These are phyloP conservation scores for Saturnispora zaruensis DNA, from an alignment of 805 yeast species.

Conservation along the genomic window DNA sequence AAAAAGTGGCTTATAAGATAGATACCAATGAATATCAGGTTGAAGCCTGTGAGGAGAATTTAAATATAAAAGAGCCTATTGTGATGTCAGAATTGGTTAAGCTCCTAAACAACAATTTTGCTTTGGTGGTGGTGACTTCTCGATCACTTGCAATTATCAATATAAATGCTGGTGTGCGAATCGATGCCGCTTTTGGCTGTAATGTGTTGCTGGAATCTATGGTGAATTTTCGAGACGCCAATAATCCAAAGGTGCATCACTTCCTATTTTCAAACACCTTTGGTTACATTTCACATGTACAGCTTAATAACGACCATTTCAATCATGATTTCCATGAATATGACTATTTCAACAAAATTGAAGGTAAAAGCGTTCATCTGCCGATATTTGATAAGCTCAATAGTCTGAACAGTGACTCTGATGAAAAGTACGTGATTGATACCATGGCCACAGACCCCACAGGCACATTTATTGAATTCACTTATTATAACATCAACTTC, in stretches of 20 bases:
- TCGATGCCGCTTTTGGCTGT: background rate
- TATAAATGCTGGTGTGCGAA: background rate
- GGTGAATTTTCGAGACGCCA: slow-evolving; percentile 1
- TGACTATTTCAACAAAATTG: slow-evolving; percentile 11
- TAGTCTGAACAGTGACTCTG: slow-evolving; percentile 7
- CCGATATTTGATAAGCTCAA: slow-evolving; percentile 16
- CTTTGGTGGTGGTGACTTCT: background rate
- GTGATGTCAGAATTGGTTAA: background rate
- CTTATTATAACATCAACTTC: slow-evolving; percentile 6
- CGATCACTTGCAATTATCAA: background rate
- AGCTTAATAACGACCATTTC: background rate
- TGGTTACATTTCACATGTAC: slow-evolving; percentile 10
- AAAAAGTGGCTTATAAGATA: slow-evolving; percentile 2
- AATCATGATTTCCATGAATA: background rate
- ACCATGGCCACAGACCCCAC: slow-evolving; percentile 12
- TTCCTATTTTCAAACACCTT: slow-evolving; percentile 11
- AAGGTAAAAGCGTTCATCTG: background rate
- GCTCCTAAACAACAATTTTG: background rate
- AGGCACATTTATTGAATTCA: slow-evolving; percentile 8
- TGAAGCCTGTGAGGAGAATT: background rate
- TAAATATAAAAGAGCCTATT: background rate
- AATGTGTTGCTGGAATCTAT: slow-evolving; percentile 9
- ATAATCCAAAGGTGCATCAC: background rate
- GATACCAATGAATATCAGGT: background rate
- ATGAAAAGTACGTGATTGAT: slow-evolving; percentile 8